Conservation (phyloP, 1,284 basidiomycete genomes). For the Pterula multifida region DNA sequence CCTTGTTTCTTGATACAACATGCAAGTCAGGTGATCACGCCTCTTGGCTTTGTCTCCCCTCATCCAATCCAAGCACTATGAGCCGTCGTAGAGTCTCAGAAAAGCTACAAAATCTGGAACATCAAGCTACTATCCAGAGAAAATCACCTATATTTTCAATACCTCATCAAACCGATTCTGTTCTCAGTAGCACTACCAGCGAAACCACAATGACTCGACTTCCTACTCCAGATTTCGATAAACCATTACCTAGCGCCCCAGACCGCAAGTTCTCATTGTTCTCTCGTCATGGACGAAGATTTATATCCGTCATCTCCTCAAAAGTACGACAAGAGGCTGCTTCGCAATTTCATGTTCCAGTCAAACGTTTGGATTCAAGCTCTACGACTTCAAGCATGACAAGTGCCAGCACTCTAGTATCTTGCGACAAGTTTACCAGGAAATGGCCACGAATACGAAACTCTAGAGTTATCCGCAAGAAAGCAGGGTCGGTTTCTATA, state of each 20-base stretch:
- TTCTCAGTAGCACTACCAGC: neutral
- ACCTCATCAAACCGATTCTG: no score
- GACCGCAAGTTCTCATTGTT: neutral
- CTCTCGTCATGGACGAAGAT: neutral
- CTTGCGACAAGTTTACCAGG: neutral
- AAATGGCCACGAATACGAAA: slow-evolving; percentile 2
- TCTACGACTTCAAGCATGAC: neutral
- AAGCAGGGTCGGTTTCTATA: slow-evolving; percentile 5
- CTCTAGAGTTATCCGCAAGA: neutral
- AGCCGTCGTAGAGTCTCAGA: no score
- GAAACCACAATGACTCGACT: neutral
- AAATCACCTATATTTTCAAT: no score
- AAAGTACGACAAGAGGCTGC: neutral
- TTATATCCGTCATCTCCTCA: neutral
- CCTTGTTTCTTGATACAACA: no score
- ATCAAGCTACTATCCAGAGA: no score
- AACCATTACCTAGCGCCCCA: neutral
- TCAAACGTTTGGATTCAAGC: neutral
- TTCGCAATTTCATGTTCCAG: neutral
- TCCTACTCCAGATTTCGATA: neutral
- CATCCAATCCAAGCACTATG: no score
- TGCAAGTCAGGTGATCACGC: no score
- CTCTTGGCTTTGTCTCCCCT: no score
- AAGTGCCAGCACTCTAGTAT: neutral
- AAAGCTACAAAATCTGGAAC: no score